Conservation (phyloP, 257 asterid species). For the Plantago major region DNA sequence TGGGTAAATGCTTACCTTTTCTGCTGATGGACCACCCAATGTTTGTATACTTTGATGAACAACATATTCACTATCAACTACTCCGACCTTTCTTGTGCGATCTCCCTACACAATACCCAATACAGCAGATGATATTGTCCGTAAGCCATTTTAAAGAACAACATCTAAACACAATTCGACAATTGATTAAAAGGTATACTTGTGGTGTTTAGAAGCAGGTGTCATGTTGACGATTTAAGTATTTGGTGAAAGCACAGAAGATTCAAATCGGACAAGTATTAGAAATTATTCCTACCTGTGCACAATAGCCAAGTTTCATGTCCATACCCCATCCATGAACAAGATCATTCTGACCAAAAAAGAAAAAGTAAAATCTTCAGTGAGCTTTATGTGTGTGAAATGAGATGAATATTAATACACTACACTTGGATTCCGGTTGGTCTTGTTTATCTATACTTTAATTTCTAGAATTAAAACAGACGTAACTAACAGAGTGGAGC, state of each 20-base stretch:
- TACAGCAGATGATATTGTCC: constrained; percentile 1
- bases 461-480: background rate
- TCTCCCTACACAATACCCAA: constrained; percentile 56
- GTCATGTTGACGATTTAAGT: no score
- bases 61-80: constrained; percentile 87
- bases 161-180: no score
- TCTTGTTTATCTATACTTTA: background rate
- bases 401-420: background rate
- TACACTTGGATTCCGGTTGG: background rate
- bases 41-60: constrained; percentile 98
- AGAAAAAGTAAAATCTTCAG: background rate
- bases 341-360: constrained; percentile 78
- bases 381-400: no score
- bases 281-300: constrained; percentile 54
- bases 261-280: background rate
- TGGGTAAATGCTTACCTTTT: constrained; percentile 36
- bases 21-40: constrained; percentile 76
- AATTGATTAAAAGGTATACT: no score
- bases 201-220: no score
- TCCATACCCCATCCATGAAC: constrained; percentile 99
- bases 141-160: no score
- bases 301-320: constrained; percentile 98
- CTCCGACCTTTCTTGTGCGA: constrained; percentile 84
- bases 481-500: constrained; percentile 6
- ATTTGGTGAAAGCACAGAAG: no score